Evolutionary conservation across 805 yeast genomes (phyloP), one percentile per base, ranked within the genome.

Genomic region (Candida silvicultrix): DNA sequence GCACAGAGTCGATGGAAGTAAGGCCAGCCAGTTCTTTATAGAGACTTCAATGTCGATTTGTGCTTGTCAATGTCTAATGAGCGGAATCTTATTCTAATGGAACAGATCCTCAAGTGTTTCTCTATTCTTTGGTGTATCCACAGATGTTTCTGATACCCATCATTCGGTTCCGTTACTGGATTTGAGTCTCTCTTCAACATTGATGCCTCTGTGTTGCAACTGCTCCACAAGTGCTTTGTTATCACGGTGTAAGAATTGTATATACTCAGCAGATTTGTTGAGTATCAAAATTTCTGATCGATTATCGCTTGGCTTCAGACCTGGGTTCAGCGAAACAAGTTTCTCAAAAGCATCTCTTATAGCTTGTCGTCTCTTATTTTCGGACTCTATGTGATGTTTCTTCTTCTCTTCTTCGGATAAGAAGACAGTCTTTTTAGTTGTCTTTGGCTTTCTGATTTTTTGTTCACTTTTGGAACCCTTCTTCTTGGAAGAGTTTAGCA

Each of bases 281-380:
- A 89, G 73, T 11, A 90, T 86, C 16, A 80, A 72, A 31, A 87
- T 73, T 57, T 90, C 98, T 1, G 95, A 84, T 38, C 97, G 69
- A 45, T 84, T 80, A 54, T 92, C 96, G 21, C 71, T 68, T n/a
- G 73, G 71, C 1, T 76, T 70, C 38, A 90, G 67, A 9, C 77
- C 80, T 0, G 97, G 97, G 1, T 94, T 89, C 9, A 87, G 62
- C 1, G 74, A 70, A 0, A 89, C 90, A 20, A 90, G 70, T 45
- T 75, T 76, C 55, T 86, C 95, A 58, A 88, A 90, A 10, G 89
- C 90, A 10, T 81, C 77, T 40, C 97, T 70, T 20, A 92, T 88
- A 38, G 90, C 88, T 52, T 83, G 88, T 50, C 98, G 71, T 56
- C 98, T 72, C 58, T 85, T 85, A 61, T 89, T 90, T 60, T 90